Percentiles rank a stretch among this genome's conserved stretches.
phyloP scores from a whole-genome alignment of 1,284 basidiomycete genomes.

The Ganoderma meredithae region DNA sequence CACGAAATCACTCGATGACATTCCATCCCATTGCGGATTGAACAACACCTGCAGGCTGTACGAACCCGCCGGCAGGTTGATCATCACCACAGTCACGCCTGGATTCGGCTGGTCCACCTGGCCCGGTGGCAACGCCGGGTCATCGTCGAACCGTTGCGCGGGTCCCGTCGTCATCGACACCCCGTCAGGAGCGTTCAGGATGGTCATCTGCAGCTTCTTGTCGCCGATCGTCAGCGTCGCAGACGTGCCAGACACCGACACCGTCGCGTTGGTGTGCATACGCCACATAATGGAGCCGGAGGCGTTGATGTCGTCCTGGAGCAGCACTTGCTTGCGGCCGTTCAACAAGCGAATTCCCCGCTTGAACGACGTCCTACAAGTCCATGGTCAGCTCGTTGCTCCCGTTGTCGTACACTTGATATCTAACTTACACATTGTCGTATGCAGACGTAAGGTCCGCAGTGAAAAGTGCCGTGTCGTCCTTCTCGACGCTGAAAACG shows the following conservation, averaged over 20 bases:
- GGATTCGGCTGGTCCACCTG: constrained; percentile 78
- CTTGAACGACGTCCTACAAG: constrained; percentile 64
- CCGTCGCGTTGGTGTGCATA: constrained; percentile 92
- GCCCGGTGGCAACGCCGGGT: constrained; percentile 65
- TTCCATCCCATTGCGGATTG: constrained; percentile 84
- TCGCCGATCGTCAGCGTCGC: constrained; percentile 72
- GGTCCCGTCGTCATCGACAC: constrained; percentile 56
- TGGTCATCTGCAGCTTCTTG: constrained; percentile 54
- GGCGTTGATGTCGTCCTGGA: constrained; percentile 86
- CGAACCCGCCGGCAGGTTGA: constrained; percentile 74
- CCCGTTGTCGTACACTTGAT: not conserved
- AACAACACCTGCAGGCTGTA: constrained; percentile 84
- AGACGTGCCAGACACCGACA: constrained; percentile 60
- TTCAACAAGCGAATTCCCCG: constrained; percentile 93
- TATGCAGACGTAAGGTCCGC: constrained; percentile 87
- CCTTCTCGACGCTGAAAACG: constrained; percentile 62
- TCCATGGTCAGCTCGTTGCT: constrained; percentile 19
- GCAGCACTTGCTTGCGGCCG: constrained; percentile 87
- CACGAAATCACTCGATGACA: constrained; percentile 63
- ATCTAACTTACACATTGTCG: constrained; percentile 66
- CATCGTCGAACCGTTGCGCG: constrained; percentile 64
- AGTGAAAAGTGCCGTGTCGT: constrained; percentile 87
- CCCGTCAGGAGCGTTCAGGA: constrained; percentile 68
- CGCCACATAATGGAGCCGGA: constrained; percentile 81
- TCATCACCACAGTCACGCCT: constrained; percentile 82